These are phyloP conservation scores for Xerocomus spinulosus DNA, from an alignment of 768 basidiomycete species.

Conservation along the genomic window DNA sequence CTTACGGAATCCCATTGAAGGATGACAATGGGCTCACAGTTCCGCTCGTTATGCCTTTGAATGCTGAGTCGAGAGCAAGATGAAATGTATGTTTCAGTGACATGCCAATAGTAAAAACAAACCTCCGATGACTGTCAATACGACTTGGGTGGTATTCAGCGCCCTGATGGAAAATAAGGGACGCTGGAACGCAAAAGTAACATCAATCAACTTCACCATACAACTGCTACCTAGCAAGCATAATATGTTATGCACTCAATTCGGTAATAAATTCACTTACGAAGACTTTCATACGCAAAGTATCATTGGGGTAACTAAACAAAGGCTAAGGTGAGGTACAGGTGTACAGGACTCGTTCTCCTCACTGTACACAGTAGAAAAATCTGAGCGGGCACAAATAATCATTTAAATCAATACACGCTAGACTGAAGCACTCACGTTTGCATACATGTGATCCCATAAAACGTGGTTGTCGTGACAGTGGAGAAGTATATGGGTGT, in stretches of 20 bases:
- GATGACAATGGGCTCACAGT: not conserved
- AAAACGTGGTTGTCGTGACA: not conserved
- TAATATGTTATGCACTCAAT: not conserved
- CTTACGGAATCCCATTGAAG: not conserved
- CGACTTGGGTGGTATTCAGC: not conserved
- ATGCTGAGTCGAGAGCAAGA: not conserved
- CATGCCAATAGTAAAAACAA: not conserved
- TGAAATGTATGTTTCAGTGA: not conserved
- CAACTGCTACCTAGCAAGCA: not conserved
- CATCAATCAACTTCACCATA: not conserved
- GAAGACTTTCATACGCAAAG: not conserved
- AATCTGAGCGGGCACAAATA: too few relatives aligned
- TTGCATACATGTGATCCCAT: conserved; percentile 1
- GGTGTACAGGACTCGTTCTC: not conserved
- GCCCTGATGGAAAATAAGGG: not conserved
- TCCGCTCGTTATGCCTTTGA: not conserved
- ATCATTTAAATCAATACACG: not conserved
- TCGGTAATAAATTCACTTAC: not conserved
- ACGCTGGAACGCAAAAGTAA: too few relatives aligned
- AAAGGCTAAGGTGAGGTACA: not conserved
- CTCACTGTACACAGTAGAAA: conserved; percentile 2
- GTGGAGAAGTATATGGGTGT: conserved; percentile 1
- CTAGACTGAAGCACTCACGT: not conserved
- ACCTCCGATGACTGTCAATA: not conserved
- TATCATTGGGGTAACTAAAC: not conserved